Conservation (phyloP, 495 filamentous ascomycete genomes). For the Echria macrotheca region DNA sequence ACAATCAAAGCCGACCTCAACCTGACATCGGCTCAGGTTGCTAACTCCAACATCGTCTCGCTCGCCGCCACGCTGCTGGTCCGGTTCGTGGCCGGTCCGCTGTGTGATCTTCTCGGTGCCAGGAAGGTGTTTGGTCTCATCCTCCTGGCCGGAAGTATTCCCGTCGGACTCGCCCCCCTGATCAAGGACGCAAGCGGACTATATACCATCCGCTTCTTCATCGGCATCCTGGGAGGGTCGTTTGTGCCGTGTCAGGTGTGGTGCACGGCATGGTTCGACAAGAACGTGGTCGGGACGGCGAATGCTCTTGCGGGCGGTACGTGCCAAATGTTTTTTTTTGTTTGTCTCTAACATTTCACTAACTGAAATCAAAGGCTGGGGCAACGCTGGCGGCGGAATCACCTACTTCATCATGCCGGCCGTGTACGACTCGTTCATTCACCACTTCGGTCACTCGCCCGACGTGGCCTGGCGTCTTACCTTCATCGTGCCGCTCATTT, state of each 20-base stretch:
- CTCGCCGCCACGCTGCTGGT: constrained; percentile 80
- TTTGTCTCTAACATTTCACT: too few species aligned
- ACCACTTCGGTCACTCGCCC: constrained; percentile 46
- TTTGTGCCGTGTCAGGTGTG: constrained; percentile 97
- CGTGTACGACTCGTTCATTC: constrained; percentile 75
- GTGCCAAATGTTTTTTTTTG: too few species aligned
- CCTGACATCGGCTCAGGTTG: constrained; percentile 65
- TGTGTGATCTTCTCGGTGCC: constrained; percentile 81
- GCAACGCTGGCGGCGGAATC: constrained; percentile 88
- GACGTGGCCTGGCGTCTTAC: constrained; percentile 78
- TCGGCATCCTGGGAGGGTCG: constrained; percentile 83
- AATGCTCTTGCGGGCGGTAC: constrained; percentile 67
- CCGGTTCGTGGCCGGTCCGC: constrained; percentile 73
- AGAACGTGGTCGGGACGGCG: constrained; percentile 89
- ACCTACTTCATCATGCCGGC: constrained; percentile 92
- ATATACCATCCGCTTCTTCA: constrained; percentile 78
- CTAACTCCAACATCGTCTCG: constrained; percentile 90
- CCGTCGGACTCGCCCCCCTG: constrained; percentile 76
- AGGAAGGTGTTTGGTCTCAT: constrained; percentile 72
- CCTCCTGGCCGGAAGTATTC: constrained; percentile 71
- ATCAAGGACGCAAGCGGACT: constrained; percentile 65
- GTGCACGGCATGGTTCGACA: constrained; percentile 94
- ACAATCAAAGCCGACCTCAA: constrained; percentile 74
- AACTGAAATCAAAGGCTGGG: constrained; percentile 62
- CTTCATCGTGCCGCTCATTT: constrained; percentile 77